Base-by-base conservation (phyloP, 192 early-diverging fungal genomes). In the Gorgonomyces haynaldii region DNA sequence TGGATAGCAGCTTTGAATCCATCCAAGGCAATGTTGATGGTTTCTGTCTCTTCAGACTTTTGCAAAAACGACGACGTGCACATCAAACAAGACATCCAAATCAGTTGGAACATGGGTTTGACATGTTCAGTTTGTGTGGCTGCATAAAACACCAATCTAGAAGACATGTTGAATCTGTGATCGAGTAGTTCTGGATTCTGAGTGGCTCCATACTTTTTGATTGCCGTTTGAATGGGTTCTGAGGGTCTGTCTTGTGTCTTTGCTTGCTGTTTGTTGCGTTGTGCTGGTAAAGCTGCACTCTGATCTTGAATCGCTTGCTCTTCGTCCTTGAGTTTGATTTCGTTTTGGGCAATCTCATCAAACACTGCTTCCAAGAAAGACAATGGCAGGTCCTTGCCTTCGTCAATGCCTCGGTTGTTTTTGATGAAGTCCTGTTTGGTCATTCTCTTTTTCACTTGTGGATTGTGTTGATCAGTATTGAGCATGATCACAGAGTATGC, bases 401-500 rank as follows among this genome's bases (percentile, higher is more conserved):
- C 76, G 60, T 93, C 86, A 49, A 89, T 79, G 5, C 81, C 83
- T 8, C 82, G 66, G 36, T 88, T 53, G 55, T 91, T 93, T 43
- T 81, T 81, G 19, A 75, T 71, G 64, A 89, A 93, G 50, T 88
- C 83, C 20, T 84, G 73, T 4, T 81, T 54, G 5, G 74, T 72
- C 90, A 93, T 93, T 36, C 86, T 78, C 3, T 55, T 61, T 59
- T 85, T 64, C 24, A 90, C 84, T 58, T 83, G 84, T 34, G 68
- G 82, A 65, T 85, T 90, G 57, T 93, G 85, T 61, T 87, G 84
- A 73, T 93, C 90, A 2, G 88, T 91, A 56, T 93, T 93, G 51
- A 93, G 68, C 88, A 93, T 88, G 38, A 93, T 85, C 9, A 89
- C 70, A 1, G 90, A 86, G 42, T 82, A 93, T 0, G 88, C 69